Conservation (phyloP, 768 basidiomycete species). For the Kwoniella sp. region DNA sequence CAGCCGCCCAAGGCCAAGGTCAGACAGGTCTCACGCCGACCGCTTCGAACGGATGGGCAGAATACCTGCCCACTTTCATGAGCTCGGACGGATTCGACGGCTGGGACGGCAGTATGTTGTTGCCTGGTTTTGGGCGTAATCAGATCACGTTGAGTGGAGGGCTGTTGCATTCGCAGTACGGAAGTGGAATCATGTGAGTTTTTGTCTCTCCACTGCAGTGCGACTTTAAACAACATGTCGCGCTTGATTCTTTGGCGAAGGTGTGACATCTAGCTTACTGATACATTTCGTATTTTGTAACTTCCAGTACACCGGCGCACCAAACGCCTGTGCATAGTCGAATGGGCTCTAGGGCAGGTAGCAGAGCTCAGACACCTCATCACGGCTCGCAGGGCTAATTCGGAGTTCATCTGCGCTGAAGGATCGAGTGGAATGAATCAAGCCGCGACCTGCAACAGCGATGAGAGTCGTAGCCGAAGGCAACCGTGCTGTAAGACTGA, state of each 20-base stretch:
- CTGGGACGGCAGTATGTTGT: constrained; percentile 52
- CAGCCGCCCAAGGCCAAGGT: background rate
- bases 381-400: constrained; percentile 11
- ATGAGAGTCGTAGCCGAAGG: too few relatives aligned
- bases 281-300: too few relatives aligned
- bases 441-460: too few relatives aligned
- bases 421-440: too few relatives aligned
- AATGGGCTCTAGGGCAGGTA: constrained; percentile 34
- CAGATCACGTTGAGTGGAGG: constrained; percentile 50
- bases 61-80: constrained; percentile 49
- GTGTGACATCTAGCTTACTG: background rate
- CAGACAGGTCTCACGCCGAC: constrained; percentile 8
- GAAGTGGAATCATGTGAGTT: constrained; percentile 53
- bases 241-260: background rate
- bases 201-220: too few relatives aligned
- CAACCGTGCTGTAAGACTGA: too few relatives aligned
- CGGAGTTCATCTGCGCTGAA: background rate
- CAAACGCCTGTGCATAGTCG: constrained; percentile 44
- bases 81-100: constrained; percentile 48
- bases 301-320: constrained; percentile 45
- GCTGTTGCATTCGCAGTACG: constrained; percentile 46
- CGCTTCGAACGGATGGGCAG: constrained; percentile 44
- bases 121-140: constrained; percentile 50
- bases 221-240: background rate
- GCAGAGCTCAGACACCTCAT: constrained; percentile 40